Percentiles rank a stretch among this genome's conserved stretches.
These are phyloP conservation scores for Tagetes erecta DNA, from an alignment of 129 eudicot genomes.

Conservation along the genomic window DNA sequence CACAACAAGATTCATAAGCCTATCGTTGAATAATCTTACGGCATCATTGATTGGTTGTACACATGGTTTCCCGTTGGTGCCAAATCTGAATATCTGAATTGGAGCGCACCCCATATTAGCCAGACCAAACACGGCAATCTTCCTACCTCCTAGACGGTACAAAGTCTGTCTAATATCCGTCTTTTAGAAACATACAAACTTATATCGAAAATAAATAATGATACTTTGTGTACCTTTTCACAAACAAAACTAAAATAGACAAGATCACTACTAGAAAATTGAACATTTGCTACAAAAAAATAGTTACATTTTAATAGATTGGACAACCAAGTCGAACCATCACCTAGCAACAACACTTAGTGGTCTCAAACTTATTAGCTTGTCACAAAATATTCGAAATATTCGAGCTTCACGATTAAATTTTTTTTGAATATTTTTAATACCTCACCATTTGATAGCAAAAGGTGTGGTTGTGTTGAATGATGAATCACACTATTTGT, in stretches of 20 bases:
- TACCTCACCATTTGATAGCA: too few relatives aligned
- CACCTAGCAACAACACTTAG: too few relatives aligned
- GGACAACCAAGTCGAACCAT: too few relatives aligned
- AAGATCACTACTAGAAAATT: background rate
- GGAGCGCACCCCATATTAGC: conserved; percentile 49
- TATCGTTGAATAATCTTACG: conserved; percentile 34
- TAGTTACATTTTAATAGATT: too few relatives aligned
- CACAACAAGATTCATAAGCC: conserved; percentile 43
- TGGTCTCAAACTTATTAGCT: too few relatives aligned
- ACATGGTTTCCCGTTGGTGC: conserved; percentile 26
- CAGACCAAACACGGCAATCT: conserved; percentile 43
- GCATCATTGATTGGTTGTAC: conserved; percentile 28
- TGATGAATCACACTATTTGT: too few relatives aligned
- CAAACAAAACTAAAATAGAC: background rate
- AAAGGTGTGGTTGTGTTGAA: too few relatives aligned
- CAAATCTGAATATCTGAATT: background rate
- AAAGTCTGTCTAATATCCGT: conserved; percentile 28
- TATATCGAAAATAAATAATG: background rate
- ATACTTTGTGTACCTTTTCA: background rate
- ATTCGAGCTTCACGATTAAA: too few relatives aligned
- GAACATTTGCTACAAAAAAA: too few relatives aligned
- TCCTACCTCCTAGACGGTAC: conserved; percentile 47
- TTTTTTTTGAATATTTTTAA: too few relatives aligned
- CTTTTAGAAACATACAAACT: background rate
- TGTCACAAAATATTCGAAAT: too few relatives aligned